Conservation (phyloP, 768 basidiomycete genomes). For the Mycena venus region DNA sequence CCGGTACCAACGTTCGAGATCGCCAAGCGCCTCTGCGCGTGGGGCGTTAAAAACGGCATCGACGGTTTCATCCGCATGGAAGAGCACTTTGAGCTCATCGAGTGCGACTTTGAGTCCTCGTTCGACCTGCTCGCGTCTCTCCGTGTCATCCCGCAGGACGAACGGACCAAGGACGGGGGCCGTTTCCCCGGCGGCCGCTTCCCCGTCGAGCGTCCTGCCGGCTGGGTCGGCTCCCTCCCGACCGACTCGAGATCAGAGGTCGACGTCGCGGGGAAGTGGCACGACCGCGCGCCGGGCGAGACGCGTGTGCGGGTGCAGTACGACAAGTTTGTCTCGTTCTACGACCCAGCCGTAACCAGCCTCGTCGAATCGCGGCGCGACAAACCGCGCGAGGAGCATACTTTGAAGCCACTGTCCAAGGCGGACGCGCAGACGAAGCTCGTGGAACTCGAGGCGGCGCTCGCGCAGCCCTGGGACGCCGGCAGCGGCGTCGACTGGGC, state of each 20-base stretch:
- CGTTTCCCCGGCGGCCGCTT: neutral
- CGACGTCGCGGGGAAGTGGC: conserved; percentile 12
- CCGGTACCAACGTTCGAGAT: neutral
- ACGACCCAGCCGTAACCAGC: neutral
- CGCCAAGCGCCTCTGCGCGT: conserved; percentile 1
- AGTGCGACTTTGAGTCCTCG: conserved; percentile 9
- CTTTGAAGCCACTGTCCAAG: neutral
- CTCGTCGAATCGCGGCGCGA: conserved; percentile 11
- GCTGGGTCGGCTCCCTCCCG: conserved; percentile 21
- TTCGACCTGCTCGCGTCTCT: conserved; percentile 1
- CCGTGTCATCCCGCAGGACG: neutral
- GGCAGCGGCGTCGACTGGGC: conserved; percentile 24
- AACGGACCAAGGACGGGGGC: neutral
- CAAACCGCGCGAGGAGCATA: conserved; percentile 8
- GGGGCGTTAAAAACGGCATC: conserved; percentile 4
- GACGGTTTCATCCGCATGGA: conserved; percentile 25
- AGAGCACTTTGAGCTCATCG: conserved; percentile 23
- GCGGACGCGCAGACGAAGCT: conserved; percentile 11
- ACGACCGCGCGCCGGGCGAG: conserved; percentile 17
- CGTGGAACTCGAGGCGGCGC: conserved; percentile 5
- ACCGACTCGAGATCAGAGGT: neutral
- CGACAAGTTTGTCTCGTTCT: conserved; percentile 19
- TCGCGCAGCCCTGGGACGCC: conserved; percentile 13
- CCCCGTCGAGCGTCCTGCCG: neutral
- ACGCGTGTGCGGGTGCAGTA: conserved; percentile 17